phyloP scores from a whole-genome alignment of 371 early-diverging fungal species.

The Actinomortierella ambigua region DNA sequence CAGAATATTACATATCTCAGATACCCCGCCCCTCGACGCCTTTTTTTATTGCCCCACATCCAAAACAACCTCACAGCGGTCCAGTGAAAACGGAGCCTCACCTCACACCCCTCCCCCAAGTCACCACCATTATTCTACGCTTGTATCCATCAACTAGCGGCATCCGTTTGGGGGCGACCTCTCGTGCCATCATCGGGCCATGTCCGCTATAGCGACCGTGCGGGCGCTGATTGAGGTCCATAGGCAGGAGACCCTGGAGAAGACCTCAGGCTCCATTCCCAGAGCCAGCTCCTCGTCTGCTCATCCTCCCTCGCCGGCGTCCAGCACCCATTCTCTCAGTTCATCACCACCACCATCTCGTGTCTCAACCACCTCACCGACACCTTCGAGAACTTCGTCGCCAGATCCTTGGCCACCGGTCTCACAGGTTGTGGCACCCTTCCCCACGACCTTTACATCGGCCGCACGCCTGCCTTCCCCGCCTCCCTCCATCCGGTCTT shows the following conservation, averaged over 20 bases:
- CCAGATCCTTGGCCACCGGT: constrained; percentile 3
- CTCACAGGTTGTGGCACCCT: background rate
- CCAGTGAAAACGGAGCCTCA: too few relatives aligned
- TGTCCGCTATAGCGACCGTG: constrained; percentile 27
- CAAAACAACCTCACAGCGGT: too few relatives aligned
- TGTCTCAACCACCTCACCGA: background rate
- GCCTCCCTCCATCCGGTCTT: constrained; percentile 33
- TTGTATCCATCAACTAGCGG: too few relatives aligned
- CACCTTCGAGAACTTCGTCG: background rate
- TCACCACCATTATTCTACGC: too few relatives aligned
- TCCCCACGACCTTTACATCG: background rate
- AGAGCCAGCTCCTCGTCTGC: too few relatives aligned
- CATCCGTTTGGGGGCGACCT: too few relatives aligned
- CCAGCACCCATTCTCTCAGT: background rate
- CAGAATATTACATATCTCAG: too few relatives aligned
- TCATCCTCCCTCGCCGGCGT: background rate
- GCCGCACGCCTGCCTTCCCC: constrained; percentile 27
- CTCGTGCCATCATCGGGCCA: constrained; percentile 1
- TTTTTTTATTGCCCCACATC: too few relatives aligned
- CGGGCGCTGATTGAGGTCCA: constrained; percentile 14
- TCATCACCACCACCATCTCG: background rate
- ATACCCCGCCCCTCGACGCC: too few relatives aligned
- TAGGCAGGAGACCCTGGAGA: background rate
- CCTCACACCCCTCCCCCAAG: too few relatives aligned
- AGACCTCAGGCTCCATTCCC: too few relatives aligned